Evolutionary conservation across 768 basidiomycete genomes (phyloP).

Genomic region (Suillus occidentalis): DNA sequence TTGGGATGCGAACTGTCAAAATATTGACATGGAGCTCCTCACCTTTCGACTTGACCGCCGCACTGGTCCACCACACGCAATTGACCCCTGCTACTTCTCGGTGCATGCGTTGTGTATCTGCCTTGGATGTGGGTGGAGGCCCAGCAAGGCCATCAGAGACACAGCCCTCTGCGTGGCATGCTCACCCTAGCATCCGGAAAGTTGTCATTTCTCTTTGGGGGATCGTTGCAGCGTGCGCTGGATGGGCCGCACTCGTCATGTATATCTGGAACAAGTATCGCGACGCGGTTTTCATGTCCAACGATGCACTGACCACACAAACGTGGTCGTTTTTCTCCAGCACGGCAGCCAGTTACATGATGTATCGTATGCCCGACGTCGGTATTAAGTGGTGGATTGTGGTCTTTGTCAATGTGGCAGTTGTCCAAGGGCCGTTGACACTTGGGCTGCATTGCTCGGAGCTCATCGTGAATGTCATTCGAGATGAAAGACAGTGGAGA

Average conservation of each 20-base stretch:
- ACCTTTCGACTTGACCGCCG: constrained; percentile 32
- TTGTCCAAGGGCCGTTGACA: constrained; percentile 29
- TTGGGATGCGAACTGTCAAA: constrained; percentile 20
- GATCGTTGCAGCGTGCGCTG: constrained; percentile 19
- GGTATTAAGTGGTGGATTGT: constrained; percentile 17
- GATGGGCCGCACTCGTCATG: constrained; percentile 23
- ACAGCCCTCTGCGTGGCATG: constrained; percentile 31
- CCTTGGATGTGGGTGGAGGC: constrained; percentile 1
- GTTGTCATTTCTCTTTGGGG: constrained; percentile 24
- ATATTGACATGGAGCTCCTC: constrained; percentile 35
- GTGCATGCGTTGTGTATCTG: constrained; percentile 28
- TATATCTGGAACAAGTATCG: not conserved
- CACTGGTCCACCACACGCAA: constrained; percentile 27
- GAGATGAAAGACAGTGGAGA: constrained; percentile 29
- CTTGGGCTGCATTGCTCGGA: constrained; percentile 31
- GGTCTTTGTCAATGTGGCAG: constrained; percentile 26
- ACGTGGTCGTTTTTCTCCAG: constrained; percentile 29
- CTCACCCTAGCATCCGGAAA: constrained; percentile 24
- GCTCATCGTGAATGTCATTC: constrained; percentile 28
- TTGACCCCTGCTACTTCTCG: constrained; percentile 20
- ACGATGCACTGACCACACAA: not conserved
- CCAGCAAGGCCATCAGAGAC: constrained; percentile 16
- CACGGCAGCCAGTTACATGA: no score
- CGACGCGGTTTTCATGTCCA: not conserved
- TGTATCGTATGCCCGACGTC: accelerated